Evolutionary conservation across 306 rosid species (phyloP), one percentile per base, ranked within the genome.

Genomic region (Malus sieversii): DNA sequence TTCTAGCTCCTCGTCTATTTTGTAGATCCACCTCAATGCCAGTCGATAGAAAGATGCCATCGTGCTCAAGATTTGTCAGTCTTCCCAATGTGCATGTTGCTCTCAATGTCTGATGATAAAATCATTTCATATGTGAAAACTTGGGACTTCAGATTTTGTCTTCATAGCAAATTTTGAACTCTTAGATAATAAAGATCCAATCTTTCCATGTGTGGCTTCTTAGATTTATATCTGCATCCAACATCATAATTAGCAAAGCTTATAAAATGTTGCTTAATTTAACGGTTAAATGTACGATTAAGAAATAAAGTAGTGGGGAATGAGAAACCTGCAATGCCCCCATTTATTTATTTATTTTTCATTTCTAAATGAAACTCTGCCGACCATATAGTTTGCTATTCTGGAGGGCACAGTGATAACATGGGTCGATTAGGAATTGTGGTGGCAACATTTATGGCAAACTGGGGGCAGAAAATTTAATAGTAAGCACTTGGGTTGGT

Each of bases 371-470:
- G 16, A 22, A 40, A 23, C 4, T 65, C 55, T 75, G 66, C 75
- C 72, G 71, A 70, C 78, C 38, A 20, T 40, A 33, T 12, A 45
- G 20, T 14, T 48, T 72, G 33, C 23, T 33, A 22, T 42, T 76
- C 48, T 76, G 71, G 70, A 57, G 33, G 65, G 74, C 22, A 53
- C 32, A 60, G 57, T 19, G 78, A 8, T 51, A 25, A 40, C 3
- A 46, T 32, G 29, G 33, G 72, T 19, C 68, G 70, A 68, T 60
- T 48, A 66, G 48, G 81, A 73, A 30, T 10, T 1, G 12, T 63
- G 75, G 82, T 5, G 73, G 61, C 68, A 53, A 25, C 80, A 85
- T 79, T 82, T 61, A 85, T 78, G 52, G 52, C 69, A 69, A 61
- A 80, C 82, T 73, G 48, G 16, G 78, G 72, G 40, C 76, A 72